Evolutionary conservation across 2,329 filamentous ascomycete species (phyloP), one percentile per base, ranked within the genome.

Genomic region (Botrytis cinerea): DNA sequence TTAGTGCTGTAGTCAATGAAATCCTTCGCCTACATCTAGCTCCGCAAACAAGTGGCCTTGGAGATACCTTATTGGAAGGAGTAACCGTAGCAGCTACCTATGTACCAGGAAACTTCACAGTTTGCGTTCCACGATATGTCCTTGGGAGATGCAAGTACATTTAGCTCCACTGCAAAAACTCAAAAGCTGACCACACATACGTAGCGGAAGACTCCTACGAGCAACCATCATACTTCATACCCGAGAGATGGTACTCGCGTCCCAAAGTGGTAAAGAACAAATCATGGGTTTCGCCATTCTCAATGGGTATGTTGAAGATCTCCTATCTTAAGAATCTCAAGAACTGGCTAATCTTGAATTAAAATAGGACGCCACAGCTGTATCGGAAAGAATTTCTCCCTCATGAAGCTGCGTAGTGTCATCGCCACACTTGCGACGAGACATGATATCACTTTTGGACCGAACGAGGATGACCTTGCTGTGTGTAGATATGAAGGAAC

Each of bases 31-130:
- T 77, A 18, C 73, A 73, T 59, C 73, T 73, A n/a, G 74, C 73
- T 1, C 59, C 71, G 4, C n/a, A 57, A 20, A 75, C 74, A 57
- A 51, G 38, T 3, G 59, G 81, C 8, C 80, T 80, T 61, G 77
- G 83, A 2, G 75, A 81, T 46, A 83, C 82, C 4, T 81, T 83
- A 10, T 40, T 80, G 0, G 76, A 81, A 28, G 83, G 83, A 7
- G 25, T 77, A 20, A 62, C 22, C 18, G 71, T 76, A 59, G 73
- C 57, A 18, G 68, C 54, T 25, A 66, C 71, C 5, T 54, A 70
- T 20, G 74, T 78, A 40, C 76, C 75, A 7, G 60, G 45, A n/a
- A 70, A 71, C 43, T 74, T 70, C 3, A 69, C 74, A 2, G n/a
- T 74, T 25, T 73, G 60, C 22, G 32, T 75, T 66, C 70, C 46